These are phyloP conservation scores for cucumber (Cucumis sativus) DNA, from an alignment of 306 rosid genomes.

Conservation along the genomic window DNA sequence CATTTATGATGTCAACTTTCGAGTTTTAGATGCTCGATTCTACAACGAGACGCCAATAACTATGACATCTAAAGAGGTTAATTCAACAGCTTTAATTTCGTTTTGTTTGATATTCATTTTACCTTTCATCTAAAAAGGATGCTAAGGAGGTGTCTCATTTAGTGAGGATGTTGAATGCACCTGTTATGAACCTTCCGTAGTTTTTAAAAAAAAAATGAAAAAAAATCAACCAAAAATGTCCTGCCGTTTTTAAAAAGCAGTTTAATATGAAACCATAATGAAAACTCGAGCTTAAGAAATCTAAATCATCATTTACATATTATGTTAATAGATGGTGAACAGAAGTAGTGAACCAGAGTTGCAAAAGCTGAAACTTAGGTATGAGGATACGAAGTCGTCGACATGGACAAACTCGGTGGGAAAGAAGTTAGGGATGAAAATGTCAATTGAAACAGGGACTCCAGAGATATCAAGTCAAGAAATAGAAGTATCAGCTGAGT, in stretches of 20 bases:
- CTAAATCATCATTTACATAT: neutral
- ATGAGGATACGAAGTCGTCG: neutral
- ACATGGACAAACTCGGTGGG: neutral
- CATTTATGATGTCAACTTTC: neutral
- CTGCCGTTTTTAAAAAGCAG: no score
- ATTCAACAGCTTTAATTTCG: neutral
- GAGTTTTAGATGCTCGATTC: neutral
- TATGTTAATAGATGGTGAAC: neutral
- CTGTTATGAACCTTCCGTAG: no score
- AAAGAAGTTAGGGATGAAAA: neutral
- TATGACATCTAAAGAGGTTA: slow-evolving; percentile 7
- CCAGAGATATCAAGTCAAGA: neutral
- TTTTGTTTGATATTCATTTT: no score
- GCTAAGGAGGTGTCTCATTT: no score
- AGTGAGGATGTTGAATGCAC: no score
- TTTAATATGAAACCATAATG: neutral
- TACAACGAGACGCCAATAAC: neutral
- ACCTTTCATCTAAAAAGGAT: no score
- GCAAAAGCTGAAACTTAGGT: neutral
- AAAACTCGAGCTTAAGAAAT: no score
- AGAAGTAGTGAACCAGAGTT: neutral
- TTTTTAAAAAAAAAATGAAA: no score
- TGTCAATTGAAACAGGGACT: neutral
- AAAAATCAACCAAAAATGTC: no score
- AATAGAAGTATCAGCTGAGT: neutral